These are phyloP conservation scores for Aspergillus sp. DNA, from an alignment of 2,329 filamentous ascomycete genomes.

Conservation along the genomic window DNA sequence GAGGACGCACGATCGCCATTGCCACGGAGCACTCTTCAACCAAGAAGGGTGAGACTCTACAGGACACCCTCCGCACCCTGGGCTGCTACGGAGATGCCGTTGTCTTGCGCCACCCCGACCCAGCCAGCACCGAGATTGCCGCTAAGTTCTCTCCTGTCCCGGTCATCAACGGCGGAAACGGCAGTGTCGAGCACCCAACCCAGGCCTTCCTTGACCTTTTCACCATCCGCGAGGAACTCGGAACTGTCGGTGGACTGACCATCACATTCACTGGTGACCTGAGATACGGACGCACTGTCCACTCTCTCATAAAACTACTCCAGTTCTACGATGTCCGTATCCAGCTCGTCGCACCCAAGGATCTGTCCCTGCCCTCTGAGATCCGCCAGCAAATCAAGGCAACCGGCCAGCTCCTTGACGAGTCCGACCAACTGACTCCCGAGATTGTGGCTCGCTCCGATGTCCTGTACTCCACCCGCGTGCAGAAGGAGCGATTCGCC, in stretches of 20 bases:
- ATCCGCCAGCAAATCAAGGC: conserved; percentile 70
- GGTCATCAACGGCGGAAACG: conserved; percentile 96
- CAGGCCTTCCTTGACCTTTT: conserved; percentile 97
- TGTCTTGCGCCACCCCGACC: conserved; percentile 89
- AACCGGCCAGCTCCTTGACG: conserved; percentile 73
- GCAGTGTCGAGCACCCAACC: conserved; percentile 92
- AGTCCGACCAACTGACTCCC: conserved; percentile 76
- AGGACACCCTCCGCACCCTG: conserved; percentile 90
- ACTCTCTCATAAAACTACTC: conserved; percentile 91
- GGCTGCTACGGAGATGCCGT: conserved; percentile 93
- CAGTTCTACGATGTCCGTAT: conserved; percentile 94
- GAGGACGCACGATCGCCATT: conserved; percentile 80
- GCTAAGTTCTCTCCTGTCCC: conserved; percentile 86
- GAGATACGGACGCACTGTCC: conserved; percentile 88
- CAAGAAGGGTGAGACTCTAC: conserved; percentile 89
- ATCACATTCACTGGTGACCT: conserved; percentile 96
- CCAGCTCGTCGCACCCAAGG: conserved; percentile 83
- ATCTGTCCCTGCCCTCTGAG: conserved; percentile 71
- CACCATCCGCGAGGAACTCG: conserved; percentile 95
- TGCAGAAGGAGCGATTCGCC: conserved; percentile 96
- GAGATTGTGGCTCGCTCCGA: conserved; percentile 85
- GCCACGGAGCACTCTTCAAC: conserved; percentile 83
- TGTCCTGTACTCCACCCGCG: conserved; percentile 93
- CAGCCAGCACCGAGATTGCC: conserved; percentile 75
- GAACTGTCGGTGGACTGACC: conserved; percentile 90